Base-by-base conservation (phyloP, 768 basidiomycete species). In the Rhodotorula babjevae region DNA sequence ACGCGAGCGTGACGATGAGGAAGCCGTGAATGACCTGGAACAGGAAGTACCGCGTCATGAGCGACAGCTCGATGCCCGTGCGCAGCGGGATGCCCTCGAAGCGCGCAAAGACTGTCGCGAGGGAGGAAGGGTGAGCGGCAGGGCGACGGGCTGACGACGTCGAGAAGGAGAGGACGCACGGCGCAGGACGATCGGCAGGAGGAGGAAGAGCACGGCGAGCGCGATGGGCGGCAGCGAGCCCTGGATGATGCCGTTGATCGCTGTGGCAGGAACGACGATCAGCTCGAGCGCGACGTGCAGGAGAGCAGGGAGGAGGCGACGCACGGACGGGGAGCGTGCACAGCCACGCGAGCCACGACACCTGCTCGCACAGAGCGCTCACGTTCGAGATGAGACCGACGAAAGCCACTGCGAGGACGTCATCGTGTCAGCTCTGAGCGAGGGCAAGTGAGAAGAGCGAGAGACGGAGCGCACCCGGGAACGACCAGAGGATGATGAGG, bases 1-100 rank as follows among this genome's bases (percentile, higher is more conserved):
- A 89, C 47, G 87, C 85, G 61, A 98, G 80, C 0, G 93, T 91
- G 47, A 96, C 88, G 77, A 96, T 87, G 57, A 98, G 83, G 87
- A 98, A 99, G 5, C 91, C 92, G 82, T 98, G 90, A 90, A 96
- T 82, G 31, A 77, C 61, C 83, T 90, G 89, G 85, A 96, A 96
- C 74, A 92, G 83, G 83, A 95, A 95, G 82, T 76, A 98, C 31
- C 96, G 84, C 2, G 87, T 88, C 94, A 97, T 96, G 78, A 99
- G 81, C 63, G 89, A 90, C 10, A 96, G 85, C 77, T 99, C 95
- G 55, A 98, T 82, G 1, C 87, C 89, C 0, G 88, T 90, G 47
- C 85, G 85, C 75, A 90, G 88, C 0, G 95, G 93, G 29, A 93
- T 91, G 29, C 96, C 96, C 82, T 98, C 92, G 65, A 96, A 89